These are phyloP conservation scores for Yamadazyma philogaea DNA, from an alignment of 805 yeast genomes.

Conservation along the genomic window DNA sequence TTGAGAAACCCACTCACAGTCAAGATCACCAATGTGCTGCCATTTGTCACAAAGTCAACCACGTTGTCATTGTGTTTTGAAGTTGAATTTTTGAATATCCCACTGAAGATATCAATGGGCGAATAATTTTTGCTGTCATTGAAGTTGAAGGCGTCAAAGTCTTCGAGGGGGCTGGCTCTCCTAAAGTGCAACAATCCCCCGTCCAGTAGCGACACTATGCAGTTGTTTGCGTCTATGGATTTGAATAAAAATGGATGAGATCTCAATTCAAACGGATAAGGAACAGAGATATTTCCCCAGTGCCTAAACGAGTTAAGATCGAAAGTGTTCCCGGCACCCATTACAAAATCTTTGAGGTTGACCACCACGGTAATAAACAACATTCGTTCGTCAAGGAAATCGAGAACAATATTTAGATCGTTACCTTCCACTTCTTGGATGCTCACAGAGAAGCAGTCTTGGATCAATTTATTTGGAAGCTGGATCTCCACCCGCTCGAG, in stretches of 20 bases:
- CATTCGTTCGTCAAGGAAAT: conserved; percentile 51
- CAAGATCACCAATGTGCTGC: conserved; percentile 45
- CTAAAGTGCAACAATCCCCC: conserved; percentile 69
- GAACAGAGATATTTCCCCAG: conserved; percentile 70
- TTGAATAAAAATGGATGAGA: conserved; percentile 31
- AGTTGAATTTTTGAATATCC: conserved; percentile 13
- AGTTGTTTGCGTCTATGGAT: conserved; percentile 41
- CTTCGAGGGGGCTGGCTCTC: conserved; percentile 36
- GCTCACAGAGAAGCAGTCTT: conserved; percentile 17
- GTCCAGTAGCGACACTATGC: conserved; percentile 64
- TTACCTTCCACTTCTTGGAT: conserved; percentile 8
- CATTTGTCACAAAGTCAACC: conserved; percentile 37
- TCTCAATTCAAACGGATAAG: conserved; percentile 53
- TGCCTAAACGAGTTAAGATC: conserved; percentile 33
- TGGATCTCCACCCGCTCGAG: conserved; percentile 32
- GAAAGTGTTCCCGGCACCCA: conserved; percentile 18
- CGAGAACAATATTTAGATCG: conserved; percentile 40
- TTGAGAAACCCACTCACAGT: conserved; percentile 53
- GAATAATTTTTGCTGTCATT: conserved; percentile 43
- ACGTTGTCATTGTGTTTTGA: conserved; percentile 36
- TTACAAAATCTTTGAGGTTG: conserved; percentile 42
- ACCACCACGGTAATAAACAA: conserved; percentile 50
- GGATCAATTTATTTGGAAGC: conserved; percentile 22
- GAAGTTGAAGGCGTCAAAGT: conserved; percentile 47
- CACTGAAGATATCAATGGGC: conserved; percentile 27